Evolutionary conservation across 805 yeast genomes (phyloP).

Genomic region (Schwanniomyces occidentalis): DNA sequence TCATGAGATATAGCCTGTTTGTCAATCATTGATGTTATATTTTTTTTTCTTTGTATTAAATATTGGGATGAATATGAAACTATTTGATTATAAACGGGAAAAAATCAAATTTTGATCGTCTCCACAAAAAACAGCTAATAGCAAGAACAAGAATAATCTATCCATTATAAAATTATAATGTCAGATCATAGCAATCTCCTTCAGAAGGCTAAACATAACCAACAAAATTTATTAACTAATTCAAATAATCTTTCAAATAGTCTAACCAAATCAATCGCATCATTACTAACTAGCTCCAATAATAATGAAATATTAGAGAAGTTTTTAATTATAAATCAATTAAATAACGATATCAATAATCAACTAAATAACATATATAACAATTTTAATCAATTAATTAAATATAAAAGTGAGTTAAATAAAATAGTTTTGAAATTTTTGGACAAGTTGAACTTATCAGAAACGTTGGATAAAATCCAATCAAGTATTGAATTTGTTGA

Average conservation of each 20-base stretch:
- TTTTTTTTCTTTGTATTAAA: background rate
- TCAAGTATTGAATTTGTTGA: slow-evolving; percentile 65
- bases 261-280: slow-evolving; percentile 1
- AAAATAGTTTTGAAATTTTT: slow-evolving; percentile 15
- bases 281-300: slow-evolving; percentile 1
- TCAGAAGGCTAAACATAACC: slow-evolving; percentile 34
- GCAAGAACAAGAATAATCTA: background rate
- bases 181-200: slow-evolving; percentile 20
- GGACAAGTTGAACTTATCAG: background rate
- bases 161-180: too few species aligned
- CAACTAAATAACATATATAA: slow-evolving; percentile 33
- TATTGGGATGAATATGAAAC: too few species aligned
- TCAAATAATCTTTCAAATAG: slow-evolving; percentile 24
- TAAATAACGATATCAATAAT: slow-evolving; percentile 36
- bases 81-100: too few species aligned
- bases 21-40: slow-evolving; percentile 2
- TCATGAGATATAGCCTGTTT: slow-evolving; percentile 2
- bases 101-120: too few species aligned
- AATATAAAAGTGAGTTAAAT: slow-evolving; percentile 24
- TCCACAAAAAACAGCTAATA: too few species aligned
- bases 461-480: slow-evolving; percentile 13
- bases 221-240: slow-evolving; percentile 24
- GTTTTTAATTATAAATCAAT: slow-evolving; percentile 36
- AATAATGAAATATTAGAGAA: slow-evolving; percentile 4
- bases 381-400: slow-evolving; percentile 26